These are phyloP conservation scores for Carnegiea gigantea DNA, from an alignment of 179 eudicot genomes.

Conservation along the genomic window DNA sequence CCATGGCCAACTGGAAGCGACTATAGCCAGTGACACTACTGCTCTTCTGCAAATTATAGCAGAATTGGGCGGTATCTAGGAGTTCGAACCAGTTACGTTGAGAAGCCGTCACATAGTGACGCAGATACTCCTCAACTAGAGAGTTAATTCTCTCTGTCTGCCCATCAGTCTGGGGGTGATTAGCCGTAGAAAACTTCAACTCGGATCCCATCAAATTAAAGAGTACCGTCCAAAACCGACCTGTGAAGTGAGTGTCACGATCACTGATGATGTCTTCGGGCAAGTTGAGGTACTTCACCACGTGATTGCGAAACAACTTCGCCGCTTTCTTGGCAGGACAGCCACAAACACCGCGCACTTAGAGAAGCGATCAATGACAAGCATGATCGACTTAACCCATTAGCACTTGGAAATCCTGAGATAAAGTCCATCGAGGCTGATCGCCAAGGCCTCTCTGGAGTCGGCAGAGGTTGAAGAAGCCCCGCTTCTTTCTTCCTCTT, in stretches of 20 bases:
- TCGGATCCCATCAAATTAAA: slow-evolving; percentile 4
- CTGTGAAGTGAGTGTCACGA: background rate
- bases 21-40: background rate
- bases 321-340: background rate
- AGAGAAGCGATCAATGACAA: slow-evolving; percentile 16
- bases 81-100: slow-evolving; percentile 17
- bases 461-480: too few relatives aligned
- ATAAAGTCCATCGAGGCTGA: background rate
- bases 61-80: slow-evolving; percentile 16
- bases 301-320: background rate
- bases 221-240: slow-evolving; percentile 4
- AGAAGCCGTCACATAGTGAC: slow-evolving; percentile 18
- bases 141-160: slow-evolving; percentile 13
- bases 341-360: slow-evolving; percentile 20
- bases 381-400: background rate
- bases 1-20: slow-evolving; percentile 11
- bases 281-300: slow-evolving; percentile 17
- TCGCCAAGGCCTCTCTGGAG: background rate
- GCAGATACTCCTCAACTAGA: slow-evolving; percentile 19
- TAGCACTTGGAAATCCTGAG: background rate
- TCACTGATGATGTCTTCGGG: slow-evolving; percentile 13
- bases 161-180: slow-evolving; percentile 26
- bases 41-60: slow-evolving; percentile 21
- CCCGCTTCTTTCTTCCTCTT: too few relatives aligned
- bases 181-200: slow-evolving; percentile 9